Base-by-base conservation (phyloP, 2,329 filamentous ascomycete genomes). In the Pseudogymnoascus pannorum region DNA sequence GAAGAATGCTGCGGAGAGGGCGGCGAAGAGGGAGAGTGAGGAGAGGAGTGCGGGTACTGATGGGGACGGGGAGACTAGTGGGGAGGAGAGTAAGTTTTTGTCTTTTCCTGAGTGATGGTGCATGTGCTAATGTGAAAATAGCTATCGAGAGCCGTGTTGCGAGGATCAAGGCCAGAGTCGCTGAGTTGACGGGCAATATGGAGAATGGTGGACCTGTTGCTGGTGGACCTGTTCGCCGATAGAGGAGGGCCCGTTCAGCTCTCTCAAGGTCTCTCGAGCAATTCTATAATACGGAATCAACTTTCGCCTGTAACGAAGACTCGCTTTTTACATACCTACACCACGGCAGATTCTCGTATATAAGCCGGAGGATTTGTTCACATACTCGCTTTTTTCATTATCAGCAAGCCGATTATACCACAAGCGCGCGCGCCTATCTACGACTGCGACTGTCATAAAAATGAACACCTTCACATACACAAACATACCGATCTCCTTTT, bases 121-220 rank as follows among this genome's bases (percentile, higher is more conserved):
- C n/a, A n/a, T 31, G 9, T 54, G 60, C 72, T 75, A 67, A 76
- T 64, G 26, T 59, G 61, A 24, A 57, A n/a, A n/a, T 67, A 95
- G 91, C 92, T 35, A 97, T 97, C 70, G 94, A 99, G 75, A 92
- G 92, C 57, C 90, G 94, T 67, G 94, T 97, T 63, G 94, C 94
- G 57, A 89, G 94, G 65, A 99, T 99, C 82, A 97, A 97, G 78
- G 94, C 94, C 63, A 88, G 94, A 64, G 94, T 99, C 62, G 94
- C 94, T 59, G 92, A 97, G 74, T 77, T 99, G 68, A 99, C 94
- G 1, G 88, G 88, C 68, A 90, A 89, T 74, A 90, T 90, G 83
- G 89, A 93, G 14, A 36, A 31, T 16, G 54, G 54, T 16, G 33
- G 16, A 12, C 54, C 54, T 16, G n/a, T 7, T 16, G 22, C 20